Conservation (phyloP, 345 rosid genomes). For the Euphorbia pulcherrima region DNA sequence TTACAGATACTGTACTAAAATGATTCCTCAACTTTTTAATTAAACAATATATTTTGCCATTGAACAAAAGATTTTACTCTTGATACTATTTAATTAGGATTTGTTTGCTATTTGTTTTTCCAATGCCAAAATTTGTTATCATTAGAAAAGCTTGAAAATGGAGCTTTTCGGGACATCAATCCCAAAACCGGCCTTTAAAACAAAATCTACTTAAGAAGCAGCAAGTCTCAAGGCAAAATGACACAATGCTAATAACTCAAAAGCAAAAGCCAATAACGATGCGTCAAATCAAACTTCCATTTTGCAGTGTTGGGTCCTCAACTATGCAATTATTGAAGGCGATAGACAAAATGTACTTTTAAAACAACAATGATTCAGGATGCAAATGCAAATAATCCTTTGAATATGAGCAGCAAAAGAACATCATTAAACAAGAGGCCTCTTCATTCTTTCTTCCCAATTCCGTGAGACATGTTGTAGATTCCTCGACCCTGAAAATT, state of each 20-base stretch:
- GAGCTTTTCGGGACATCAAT: no score
- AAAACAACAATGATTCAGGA: slow-evolving; percentile 12
- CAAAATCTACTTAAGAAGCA: no score
- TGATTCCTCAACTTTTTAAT: no score
- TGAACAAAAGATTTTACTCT: no score
- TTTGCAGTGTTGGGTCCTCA: slow-evolving; percentile 11
- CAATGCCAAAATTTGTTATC: no score
- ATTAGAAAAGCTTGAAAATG: no score
- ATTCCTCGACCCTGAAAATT: slow-evolving; percentile 69
- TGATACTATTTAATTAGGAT: no score
- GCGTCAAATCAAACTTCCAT: slow-evolving; percentile 8
- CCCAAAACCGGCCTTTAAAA: no score
- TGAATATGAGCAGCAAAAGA: slow-evolving; percentile 8
- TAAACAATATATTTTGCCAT: no score
- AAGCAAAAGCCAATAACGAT: slow-evolving; percentile 7
- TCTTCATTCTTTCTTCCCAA: slow-evolving; percentile 73
- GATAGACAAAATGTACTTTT: slow-evolving; percentile 12
- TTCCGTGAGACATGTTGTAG: slow-evolving; percentile 82
- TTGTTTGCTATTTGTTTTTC: no score
- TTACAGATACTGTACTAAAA: no score
- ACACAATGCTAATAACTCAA: not conserved
- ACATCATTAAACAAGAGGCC: slow-evolving; percentile 9
- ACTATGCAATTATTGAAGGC: slow-evolving; percentile 43
- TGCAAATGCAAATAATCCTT: slow-evolving; percentile 18
- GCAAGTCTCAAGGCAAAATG: not conserved